Evolutionary conservation across 345 rosid genomes (phyloP), one percentile per base, ranked within the genome.

Genomic region (Arabidopsis thaliana): DNA sequence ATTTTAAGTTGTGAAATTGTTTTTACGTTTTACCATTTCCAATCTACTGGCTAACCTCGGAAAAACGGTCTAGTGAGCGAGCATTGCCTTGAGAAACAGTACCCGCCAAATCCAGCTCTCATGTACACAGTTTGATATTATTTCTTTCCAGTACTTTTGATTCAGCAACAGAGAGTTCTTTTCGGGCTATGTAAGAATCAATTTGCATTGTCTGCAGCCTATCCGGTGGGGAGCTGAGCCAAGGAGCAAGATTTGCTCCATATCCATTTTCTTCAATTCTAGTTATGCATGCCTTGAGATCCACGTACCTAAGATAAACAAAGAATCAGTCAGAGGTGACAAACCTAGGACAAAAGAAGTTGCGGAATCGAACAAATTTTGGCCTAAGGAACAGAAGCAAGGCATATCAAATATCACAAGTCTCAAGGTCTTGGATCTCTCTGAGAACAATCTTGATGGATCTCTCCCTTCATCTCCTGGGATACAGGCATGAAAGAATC

Each of bases 181-280:
- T 92, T 74, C 97, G 89, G 71, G 99, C 87, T 71, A 95, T 88
- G 80, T 80, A 84, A 6, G 98, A 90, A 82, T 95, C 99, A 44
- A 90, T 79, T 56, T 85, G 83, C 76, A 92, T 87, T 74, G 91
- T 89, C 85, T 88, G 93, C 36, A 95, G 93, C 83, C 99, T 92
- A 78, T 87, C 89, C 0, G 99, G 99, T 62, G 99, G 90, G 9
- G 96, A 3, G 87, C 83, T 74, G 99, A 0, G 99, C 97, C 97
- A 92, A 20, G 77, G 76, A 9, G 88, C 61, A 81, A 86, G 74
- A 80, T 87, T 85, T 78, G 90, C 87, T 58, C 94, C 98, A 72
- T 86, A 87, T 79, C 97, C 97, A 82, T 90, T 78, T 64, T 95
- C 91, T 30, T 96, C 96, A 78, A 90, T 81, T 65, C 83, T 88